These are phyloP conservation scores for Globisporangium echinulatum DNA, from an alignment of 352 stramenopile genomes.

Conservation along the genomic window DNA sequence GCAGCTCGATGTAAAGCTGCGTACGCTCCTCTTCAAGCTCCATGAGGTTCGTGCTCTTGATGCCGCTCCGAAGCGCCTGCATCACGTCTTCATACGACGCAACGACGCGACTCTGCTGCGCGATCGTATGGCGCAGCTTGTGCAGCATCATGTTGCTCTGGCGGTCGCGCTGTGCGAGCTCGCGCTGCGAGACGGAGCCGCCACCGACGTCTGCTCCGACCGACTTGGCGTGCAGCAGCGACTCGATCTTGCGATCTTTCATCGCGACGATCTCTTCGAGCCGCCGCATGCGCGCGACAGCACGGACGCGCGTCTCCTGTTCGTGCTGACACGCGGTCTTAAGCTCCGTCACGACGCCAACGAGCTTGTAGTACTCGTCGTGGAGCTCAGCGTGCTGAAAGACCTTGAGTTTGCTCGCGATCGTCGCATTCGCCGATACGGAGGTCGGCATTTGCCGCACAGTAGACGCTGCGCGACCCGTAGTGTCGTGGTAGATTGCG, in stretches of 20 bases:
- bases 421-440: slow-evolving; percentile 17
- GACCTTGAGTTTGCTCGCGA: slow-evolving; percentile 30
- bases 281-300: slow-evolving; percentile 35
- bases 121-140: slow-evolving; percentile 45
- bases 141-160: slow-evolving; percentile 40
- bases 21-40: slow-evolving; percentile 53
- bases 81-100: slow-evolving; percentile 53
- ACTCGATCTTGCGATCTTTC: slow-evolving; percentile 70
- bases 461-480: slow-evolving; percentile 14
- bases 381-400: slow-evolving; percentile 55
- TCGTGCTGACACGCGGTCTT: slow-evolving; percentile 41
- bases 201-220: slow-evolving; percentile 12
- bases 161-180: slow-evolving; percentile 38
- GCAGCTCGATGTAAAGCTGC: slow-evolving; percentile 40
- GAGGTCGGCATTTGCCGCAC: slow-evolving; percentile 18
- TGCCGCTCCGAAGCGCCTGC: slow-evolving; percentile 37
- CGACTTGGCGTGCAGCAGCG: slow-evolving; percentile 34
- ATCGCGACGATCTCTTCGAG: slow-evolving; percentile 59
- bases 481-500: slow-evolving; percentile 41
- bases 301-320: slow-evolving; percentile 40
- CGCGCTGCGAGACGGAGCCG: slow-evolving; percentile 18
- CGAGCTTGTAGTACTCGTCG: slow-evolving; percentile 55
- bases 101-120: slow-evolving; percentile 46
- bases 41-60: slow-evolving; percentile 48
- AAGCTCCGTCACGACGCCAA: slow-evolving; percentile 45